Base-by-base conservation (phyloP, 2,329 filamentous ascomycete species). In the Chaetomium olivaceum region DNA sequence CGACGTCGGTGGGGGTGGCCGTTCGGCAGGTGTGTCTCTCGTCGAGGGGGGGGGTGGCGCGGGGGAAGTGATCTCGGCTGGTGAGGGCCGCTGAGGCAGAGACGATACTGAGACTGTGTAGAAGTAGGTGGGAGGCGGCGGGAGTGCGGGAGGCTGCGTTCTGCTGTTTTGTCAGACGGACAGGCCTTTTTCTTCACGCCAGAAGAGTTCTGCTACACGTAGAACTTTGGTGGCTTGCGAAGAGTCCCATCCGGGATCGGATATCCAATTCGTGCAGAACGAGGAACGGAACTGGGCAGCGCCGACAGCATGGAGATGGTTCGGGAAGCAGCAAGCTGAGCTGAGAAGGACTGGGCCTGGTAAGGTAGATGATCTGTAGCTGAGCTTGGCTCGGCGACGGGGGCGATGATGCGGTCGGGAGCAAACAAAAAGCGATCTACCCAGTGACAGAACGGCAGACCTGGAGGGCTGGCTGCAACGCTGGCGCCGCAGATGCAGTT, bases 401-500 rank as follows among this genome's bases (percentile, higher is more conserved):
- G 58, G 56, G 52, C 59, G 56, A 50, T 58, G 65, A 61, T 70
- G 64, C 68, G 66, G 67, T 65, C 66, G 58, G 61, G 54, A 71
- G 67, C 71, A 72, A 71, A 71, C 70, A 72, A 68, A 48, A 31
- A 55, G 59, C 66, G 68, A 67, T 71, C 69, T 69, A 63, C 70
- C 39, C 68, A 72, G 71, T 70, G 48, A 63, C 46, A 67, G 63
- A 61, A 61, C 43, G 56, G 65, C 67, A 68, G 62, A 65, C 52
- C 27, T 29, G 27, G 27, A 29, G 27, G 27, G 27, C 27, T 29
- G 66, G 70, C 72, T 74, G 74, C 74, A 74, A 70, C 70, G 67
- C 71, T 70, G 71, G 73, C 73, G 72, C 74, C 71, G 72, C 71
- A 72, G 69, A 72, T 68, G 72, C 72, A 75, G 69, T 73, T 71